phyloP scores from a whole-genome alignment of 352 stramenopile genomes.

The Phytophthora aleatoria region DNA sequence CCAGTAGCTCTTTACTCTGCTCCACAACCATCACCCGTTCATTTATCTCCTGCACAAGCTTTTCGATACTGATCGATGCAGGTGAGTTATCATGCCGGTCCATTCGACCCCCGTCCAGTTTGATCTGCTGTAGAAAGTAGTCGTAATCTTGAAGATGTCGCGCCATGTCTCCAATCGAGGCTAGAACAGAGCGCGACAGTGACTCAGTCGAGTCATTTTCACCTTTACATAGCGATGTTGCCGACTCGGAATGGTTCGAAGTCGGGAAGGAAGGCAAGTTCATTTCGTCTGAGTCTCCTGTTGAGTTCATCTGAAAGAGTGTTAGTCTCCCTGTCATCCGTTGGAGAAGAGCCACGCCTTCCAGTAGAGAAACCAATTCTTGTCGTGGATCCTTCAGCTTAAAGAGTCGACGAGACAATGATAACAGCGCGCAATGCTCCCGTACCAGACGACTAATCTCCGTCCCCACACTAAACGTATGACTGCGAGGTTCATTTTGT shows the following conservation, averaged over 20 bases:
- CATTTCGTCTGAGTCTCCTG: slow-evolving; percentile 10
- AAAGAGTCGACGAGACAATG: slow-evolving; percentile 53
- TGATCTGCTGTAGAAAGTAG: slow-evolving; percentile 47
- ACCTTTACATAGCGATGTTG: slow-evolving; percentile 16
- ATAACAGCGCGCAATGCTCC: slow-evolving; percentile 61
- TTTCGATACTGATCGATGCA: slow-evolving; percentile 37
- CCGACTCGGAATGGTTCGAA: slow-evolving; percentile 13
- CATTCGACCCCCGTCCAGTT: slow-evolving; percentile 7
- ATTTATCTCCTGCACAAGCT: slow-evolving; percentile 40
- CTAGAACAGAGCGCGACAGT: slow-evolving; percentile 46
- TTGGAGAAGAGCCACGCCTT: slow-evolving; percentile 60
- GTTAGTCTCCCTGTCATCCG: slow-evolving; percentile 34
- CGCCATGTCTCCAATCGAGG: slow-evolving; percentile 56
- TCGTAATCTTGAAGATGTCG: slow-evolving; percentile 71
- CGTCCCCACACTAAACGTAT: slow-evolving; percentile 37
- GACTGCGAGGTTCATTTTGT: slow-evolving; percentile 6
- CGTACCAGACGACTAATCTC: slow-evolving; percentile 60
- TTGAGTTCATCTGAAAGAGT: slow-evolving; percentile 32
- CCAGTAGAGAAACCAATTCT: slow-evolving; percentile 55
- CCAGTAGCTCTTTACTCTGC: slow-evolving; percentile 32
- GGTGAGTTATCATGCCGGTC: slow-evolving; percentile 12
- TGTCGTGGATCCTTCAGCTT: slow-evolving; percentile 52
- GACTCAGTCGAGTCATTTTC: slow-evolving; percentile 13
- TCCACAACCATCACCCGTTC: slow-evolving; percentile 42
- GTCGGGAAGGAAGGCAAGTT: slow-evolving; percentile 10